Evolutionary conservation across 257 asterid species (phyloP), one percentile per base, ranked within the genome.

Genomic region (Ophiorrhiza pumila): DNA sequence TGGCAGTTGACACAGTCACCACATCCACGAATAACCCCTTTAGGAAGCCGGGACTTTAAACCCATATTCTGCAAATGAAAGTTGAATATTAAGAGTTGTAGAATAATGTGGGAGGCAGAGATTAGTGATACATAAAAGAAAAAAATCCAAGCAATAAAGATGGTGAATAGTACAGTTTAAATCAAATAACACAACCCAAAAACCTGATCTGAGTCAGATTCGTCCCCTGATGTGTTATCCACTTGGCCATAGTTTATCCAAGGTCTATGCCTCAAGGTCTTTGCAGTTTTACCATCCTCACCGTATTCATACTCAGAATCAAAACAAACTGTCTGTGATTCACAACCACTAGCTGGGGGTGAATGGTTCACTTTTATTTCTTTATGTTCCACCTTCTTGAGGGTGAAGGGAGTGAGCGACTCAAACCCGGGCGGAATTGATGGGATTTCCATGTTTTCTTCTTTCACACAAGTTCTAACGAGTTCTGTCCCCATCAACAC

Each of bases 371-470:
- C 47, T 69, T 59, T 80, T 47, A 66, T 78, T 76, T 71, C 85
- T 65, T 82, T 77, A 71, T 69, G 79, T 57, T 82, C 87, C 63
- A 80, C 83, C 84, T 79, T 92, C 81, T 87, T 87, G 61, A 87
- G 69, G 79, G 88, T 80, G 81, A 87, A 86, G 73, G 96, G 88
- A 45, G 79, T 87, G 77, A 92, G 83, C 69, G 97, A 83, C 90
- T 95, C 99, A 69, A 95, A 95, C 69, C 98, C 98, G 63, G 99
- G 97, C 27, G 99, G 99, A 71, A 93, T 88, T 65, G 93, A 74
- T 64, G 96, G 73, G 37, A 84, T 79, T 45, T 90, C 93, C 91
- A 91, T 85, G 81, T 82, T 83, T 74, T 94, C 97, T 71, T 86
- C 96, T 81, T 91, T 86, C 61, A 81, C 80, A 68, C 89, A 79